Percentiles rank a stretch among this genome's conserved stretches.
Evolutionary conservation across 2,329 filamentous ascomycete species (phyloP).

Genomic region (Dactylellina cionopaga): DNA sequence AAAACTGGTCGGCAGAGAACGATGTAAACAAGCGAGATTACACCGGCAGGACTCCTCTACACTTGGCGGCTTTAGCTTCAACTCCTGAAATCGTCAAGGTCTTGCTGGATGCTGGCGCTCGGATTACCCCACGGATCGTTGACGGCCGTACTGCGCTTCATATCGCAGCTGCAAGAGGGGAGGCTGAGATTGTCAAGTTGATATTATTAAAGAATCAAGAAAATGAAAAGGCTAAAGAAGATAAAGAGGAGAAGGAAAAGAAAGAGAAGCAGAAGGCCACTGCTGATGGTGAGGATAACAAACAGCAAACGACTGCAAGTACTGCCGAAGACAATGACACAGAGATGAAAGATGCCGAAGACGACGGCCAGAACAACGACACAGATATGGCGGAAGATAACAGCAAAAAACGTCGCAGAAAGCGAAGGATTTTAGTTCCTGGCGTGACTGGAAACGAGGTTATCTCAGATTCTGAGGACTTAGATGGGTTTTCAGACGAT

Average conservation of each 20-base stretch:
- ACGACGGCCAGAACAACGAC: constrained; percentile 18
- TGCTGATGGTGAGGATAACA: constrained; percentile 39
- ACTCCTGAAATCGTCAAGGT: constrained; percentile 73
- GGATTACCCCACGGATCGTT: constrained; percentile 76
- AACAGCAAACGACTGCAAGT: constrained; percentile 57
- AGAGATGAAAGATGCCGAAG: constrained; percentile 55
- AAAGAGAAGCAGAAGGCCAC: constrained; percentile 22
- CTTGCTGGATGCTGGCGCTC: constrained; percentile 76
- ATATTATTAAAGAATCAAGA: constrained; percentile 77
- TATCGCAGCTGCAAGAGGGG: constrained; percentile 76
- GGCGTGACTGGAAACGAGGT: too few species aligned
- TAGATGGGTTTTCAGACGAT: too few species aligned
- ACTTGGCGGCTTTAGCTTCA: constrained; percentile 77
- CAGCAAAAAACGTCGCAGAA: too few species aligned
- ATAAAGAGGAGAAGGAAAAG: constrained; percentile 5
- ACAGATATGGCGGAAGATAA: too few species aligned
- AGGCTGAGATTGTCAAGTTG: constrained; percentile 74
- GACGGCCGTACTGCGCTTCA: constrained; percentile 84
- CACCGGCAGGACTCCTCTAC: constrained; percentile 78
- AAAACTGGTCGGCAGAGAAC: constrained; percentile 74
- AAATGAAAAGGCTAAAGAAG: constrained; percentile 75
- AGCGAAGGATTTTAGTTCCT: too few species aligned
- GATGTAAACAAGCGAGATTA: constrained; percentile 80
- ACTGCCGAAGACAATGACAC: constrained; percentile 60
- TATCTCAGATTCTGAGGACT: too few species aligned